A percentile compares a stretch with the other conserved stretches of the same genome.
phyloP scores from a whole-genome alignment of 1,284 basidiomycete genomes.

The Caloboletus firmus region DNA sequence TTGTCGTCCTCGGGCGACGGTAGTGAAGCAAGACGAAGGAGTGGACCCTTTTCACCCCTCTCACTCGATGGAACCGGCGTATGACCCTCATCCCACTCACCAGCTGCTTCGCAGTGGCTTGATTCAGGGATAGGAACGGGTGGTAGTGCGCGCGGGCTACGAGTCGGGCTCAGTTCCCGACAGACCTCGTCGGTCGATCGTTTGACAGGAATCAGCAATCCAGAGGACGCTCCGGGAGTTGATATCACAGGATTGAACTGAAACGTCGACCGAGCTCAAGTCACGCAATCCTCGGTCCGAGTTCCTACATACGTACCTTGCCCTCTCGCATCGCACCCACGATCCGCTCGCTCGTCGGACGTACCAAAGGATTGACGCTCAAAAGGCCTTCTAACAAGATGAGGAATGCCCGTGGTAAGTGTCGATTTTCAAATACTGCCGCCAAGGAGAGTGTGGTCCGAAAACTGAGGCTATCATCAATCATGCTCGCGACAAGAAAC shows the following conservation, averaged over 20 bases:
- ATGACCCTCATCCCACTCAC: background rate
- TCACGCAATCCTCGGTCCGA: background rate
- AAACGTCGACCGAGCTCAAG: background rate
- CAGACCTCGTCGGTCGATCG: constrained; percentile 13
- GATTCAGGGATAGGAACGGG: constrained; percentile 15
- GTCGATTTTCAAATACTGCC: constrained; percentile 61
- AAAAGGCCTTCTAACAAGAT: constrained; percentile 73
- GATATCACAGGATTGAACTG: constrained; percentile 27
- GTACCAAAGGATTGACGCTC: constrained; percentile 53
- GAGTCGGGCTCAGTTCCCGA: constrained; percentile 11
- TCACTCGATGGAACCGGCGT: background rate
- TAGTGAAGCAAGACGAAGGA: constrained; percentile 17
- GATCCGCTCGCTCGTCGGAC: constrained; percentile 77
- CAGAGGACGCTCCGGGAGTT: constrained; percentile 5
- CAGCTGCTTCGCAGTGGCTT: background rate
- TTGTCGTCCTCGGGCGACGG: constrained; percentile 3
- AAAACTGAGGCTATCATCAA: constrained; percentile 47
- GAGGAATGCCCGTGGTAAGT: constrained; percentile 67
- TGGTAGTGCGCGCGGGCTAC: constrained; percentile 19
- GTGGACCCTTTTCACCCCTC: constrained; percentile 13
- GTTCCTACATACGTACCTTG: constrained; percentile 45
- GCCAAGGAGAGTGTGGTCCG: constrained; percentile 52
- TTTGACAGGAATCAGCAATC: constrained; percentile 27
- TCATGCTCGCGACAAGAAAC: background rate
- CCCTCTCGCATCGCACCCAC: constrained; percentile 62